phyloP scores from a whole-genome alignment of 148 eudicot species.

The Cornus suecica region DNA sequence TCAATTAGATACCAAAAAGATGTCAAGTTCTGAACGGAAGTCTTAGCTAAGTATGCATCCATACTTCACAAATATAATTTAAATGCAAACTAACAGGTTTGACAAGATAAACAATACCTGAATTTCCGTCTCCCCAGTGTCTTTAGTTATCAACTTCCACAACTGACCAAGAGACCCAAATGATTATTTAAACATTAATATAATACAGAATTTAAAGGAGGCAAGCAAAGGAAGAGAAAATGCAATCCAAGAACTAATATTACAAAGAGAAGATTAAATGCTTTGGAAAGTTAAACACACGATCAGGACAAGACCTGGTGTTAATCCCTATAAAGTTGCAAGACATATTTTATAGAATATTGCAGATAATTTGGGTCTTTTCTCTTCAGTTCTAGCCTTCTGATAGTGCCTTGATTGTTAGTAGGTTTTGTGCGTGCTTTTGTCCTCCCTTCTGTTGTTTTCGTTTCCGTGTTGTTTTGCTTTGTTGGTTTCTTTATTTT shows the following conservation, averaged over 20 bases:
- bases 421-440: too few species aligned
- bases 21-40: background rate
- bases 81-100: background rate
- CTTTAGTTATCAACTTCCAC: constrained; percentile 47
- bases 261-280: background rate
- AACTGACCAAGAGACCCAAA: constrained; percentile 36
- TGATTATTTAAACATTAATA: background rate
- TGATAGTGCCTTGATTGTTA: too few species aligned
- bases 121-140: constrained; percentile 57
- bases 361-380: too few species aligned
- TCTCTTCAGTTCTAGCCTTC: too few species aligned
- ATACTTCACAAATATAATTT: background rate
- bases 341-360: too few species aligned
- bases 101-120: constrained; percentile 38
- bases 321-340: too few species aligned
- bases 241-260: background rate
- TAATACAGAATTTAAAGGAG: background rate
- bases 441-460: too few species aligned
- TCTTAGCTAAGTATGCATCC: background rate
- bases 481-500: too few species aligned
- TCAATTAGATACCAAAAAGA: background rate
- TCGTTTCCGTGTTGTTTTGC: too few species aligned
- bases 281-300: too few species aligned
- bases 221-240: background rate
- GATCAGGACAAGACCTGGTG: too few species aligned